Conservation (phyloP, 108 stramenopile genomes). For the Seminavis robusta region DNA sequence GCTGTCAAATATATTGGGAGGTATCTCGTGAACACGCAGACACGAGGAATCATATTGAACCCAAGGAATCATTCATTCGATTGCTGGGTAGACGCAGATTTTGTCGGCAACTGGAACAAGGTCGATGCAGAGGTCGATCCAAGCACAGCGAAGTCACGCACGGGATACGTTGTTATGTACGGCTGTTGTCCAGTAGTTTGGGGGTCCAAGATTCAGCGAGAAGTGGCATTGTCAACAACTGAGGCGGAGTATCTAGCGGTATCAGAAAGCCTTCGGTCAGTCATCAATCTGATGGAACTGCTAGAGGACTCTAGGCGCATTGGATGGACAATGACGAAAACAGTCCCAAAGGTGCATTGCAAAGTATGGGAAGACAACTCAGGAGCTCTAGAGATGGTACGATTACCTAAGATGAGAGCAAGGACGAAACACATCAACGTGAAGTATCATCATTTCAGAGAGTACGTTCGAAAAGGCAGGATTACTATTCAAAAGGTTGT, state of each 20-base stretch:
- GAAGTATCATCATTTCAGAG: constrained; percentile 24
- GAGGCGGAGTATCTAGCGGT: constrained; percentile 29
- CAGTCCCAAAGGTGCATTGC: constrained; percentile 6
- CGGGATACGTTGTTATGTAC: constrained; percentile 9
- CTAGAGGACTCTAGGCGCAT: constrained; percentile 11
- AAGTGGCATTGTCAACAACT: constrained; percentile 13
- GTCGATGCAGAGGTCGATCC: background rate
- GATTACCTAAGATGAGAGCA: constrained; percentile 15
- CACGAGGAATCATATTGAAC: constrained; percentile 17
- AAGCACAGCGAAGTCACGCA: constrained; percentile 7
- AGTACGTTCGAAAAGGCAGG: background rate
- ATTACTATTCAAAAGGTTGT: constrained; percentile 14
- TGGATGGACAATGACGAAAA: background rate
- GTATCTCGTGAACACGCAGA: constrained; percentile 15
- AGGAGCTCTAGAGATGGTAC: constrained; percentile 21
- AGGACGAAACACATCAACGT: constrained; percentile 35
- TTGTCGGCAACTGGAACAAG: constrained; percentile 2
- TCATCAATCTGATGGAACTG: constrained; percentile 24
- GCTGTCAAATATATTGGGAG: constrained; percentile 17
- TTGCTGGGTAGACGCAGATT: constrained; percentile 34
- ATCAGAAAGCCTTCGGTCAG: constrained; percentile 12
- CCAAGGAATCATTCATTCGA: constrained; percentile 23
- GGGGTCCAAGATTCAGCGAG: constrained; percentile 10
- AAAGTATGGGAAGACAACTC: constrained; percentile 31
- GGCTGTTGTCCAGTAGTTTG: constrained; percentile 13